phyloP scores from a whole-genome alignment of 352 stramenopile species.

The Phytophthora pinifolia region DNA sequence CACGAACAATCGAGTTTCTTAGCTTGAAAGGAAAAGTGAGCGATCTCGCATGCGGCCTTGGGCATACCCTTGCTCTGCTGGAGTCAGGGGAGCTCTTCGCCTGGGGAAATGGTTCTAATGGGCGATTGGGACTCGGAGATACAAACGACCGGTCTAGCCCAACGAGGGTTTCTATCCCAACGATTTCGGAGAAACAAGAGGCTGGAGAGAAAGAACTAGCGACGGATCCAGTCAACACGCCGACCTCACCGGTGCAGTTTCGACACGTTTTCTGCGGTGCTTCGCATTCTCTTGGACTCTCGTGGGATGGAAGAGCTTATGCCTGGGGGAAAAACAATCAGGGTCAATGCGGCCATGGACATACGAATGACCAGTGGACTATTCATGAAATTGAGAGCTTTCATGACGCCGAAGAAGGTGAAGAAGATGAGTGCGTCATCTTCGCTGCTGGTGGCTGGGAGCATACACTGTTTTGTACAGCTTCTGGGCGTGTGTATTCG shows the following conservation, averaged over 20 bases:
- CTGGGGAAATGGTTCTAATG: slow-evolving; percentile 88
- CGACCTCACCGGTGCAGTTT: slow-evolving; percentile 21
- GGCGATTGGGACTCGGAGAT: slow-evolving; percentile 77
- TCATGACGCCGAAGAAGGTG: slow-evolving; percentile 41
- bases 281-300: slow-evolving; percentile 74
- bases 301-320: slow-evolving; percentile 51
- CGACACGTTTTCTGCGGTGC: slow-evolving; percentile 67
- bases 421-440: slow-evolving; percentile 45
- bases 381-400: slow-evolving; percentile 63
- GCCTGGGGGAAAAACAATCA: slow-evolving; percentile 89
- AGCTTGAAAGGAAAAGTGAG: slow-evolving; percentile 54
- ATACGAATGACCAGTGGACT: slow-evolving; percentile 70
- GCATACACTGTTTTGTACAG: slow-evolving; percentile 73
- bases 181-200: background rate
- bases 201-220: slow-evolving; percentile 1
- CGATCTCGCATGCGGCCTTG: slow-evolving; percentile 65
- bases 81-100: slow-evolving; percentile 66
- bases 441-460: slow-evolving; percentile 78
- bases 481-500: slow-evolving; percentile 67
- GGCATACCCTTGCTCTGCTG: slow-evolving; percentile 66
- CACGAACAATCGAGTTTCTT: slow-evolving; percentile 61
- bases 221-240: background rate
- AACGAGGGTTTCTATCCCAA: slow-evolving; percentile 29
- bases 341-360: slow-evolving; percentile 77
- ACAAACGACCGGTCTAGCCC: slow-evolving; percentile 66